Percentiles rank a stretch among this genome's conserved stretches.
Evolutionary conservation across 129 eudicot species (phyloP).

Genomic region (Artemisia annua): DNA sequence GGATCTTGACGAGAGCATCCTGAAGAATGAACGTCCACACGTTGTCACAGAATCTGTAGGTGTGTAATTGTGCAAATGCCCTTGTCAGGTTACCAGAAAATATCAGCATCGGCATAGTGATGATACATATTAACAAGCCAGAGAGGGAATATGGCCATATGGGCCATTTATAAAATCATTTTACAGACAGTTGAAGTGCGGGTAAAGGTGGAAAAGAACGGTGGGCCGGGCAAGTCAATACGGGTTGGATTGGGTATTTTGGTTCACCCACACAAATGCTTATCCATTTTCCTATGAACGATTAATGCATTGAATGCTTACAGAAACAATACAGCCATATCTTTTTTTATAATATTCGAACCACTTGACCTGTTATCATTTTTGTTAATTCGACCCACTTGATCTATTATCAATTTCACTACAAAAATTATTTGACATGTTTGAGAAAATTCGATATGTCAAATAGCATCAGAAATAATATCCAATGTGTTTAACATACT

Average conservation of each 20-base stretch:
- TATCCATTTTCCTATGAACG: no score
- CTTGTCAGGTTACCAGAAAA: conserved; percentile 42
- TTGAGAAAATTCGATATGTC: background rate
- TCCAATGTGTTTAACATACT: no score
- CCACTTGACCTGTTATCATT: no score
- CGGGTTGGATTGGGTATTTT: background rate
- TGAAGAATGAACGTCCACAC: conserved; percentile 95
- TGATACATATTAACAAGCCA: background rate
- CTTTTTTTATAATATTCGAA: no score
- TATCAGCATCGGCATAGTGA: conserved; percentile 6
- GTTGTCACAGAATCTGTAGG: conserved; percentile 95
- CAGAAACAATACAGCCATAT: no score
- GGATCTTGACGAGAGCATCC: conserved; percentile 70
- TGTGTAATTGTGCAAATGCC: conserved; percentile 63
- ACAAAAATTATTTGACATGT: background rate
- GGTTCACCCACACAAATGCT: no score
- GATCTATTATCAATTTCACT: no score
- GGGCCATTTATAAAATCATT: conserved; percentile 4
- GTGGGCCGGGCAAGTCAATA: background rate
- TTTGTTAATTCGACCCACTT: no score
- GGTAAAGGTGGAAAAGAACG: background rate
- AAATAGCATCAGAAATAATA: no score
- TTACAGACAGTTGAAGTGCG: background rate
- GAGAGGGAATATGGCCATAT: background rate
- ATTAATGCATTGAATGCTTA: no score